Base-by-base conservation (phyloP, 2,329 filamentous ascomycete genomes). In the Leptographium radiaticola region DNA sequence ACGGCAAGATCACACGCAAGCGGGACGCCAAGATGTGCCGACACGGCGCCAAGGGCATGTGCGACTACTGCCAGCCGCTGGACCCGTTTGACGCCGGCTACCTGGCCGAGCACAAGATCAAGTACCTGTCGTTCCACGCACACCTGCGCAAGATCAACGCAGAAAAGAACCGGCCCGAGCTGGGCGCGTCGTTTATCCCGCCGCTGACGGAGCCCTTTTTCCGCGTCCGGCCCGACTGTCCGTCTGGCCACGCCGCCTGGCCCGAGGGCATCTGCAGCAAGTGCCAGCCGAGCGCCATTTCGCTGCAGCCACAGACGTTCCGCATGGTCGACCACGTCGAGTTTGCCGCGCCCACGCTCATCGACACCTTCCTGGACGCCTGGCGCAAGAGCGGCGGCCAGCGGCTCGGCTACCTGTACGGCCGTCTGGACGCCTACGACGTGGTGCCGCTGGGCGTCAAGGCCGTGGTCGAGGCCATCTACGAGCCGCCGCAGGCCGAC, bases 291-390 rank as follows among this genome's bases (percentile, higher is more conserved):
- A 95, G 91, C 59, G 91, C 93, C 54, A 98, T 98, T 65, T 95
- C 89, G 12, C 73, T 98, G 52, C 90, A 97, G 65, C 89, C 89
- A 6, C 93, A 98, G 68, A 77, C 85, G 20, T 98, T 91, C 67
- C 88, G 93, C 51, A 96, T 93, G 87, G 90, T 98, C 4, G 93
- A 98, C 63, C 93, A 98, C 67, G 93, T 98, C 58, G 94, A 98
- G 68, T 97, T 98, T 65, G 84, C 91, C 2, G 84, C 87, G 1
- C 83, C 89, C 4, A 77, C 82, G 53, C 80, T 97, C 38, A 87
- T 97, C 62, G 87, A 98, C 65, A 81, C 80, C n/a, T 82, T 97
- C 54, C 81, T 98, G 59, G 83, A 96, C 63, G 87, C 91, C 55
- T 98, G 93, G 91, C 80, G 94, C 61, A 84, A 81, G 59, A 89